A percentile compares a stretch with the other conserved stretches of the same genome.
phyloP scores from a whole-genome alignment of 108 stramenopile genomes.

The Pseudonitzschia multistriata region DNA sequence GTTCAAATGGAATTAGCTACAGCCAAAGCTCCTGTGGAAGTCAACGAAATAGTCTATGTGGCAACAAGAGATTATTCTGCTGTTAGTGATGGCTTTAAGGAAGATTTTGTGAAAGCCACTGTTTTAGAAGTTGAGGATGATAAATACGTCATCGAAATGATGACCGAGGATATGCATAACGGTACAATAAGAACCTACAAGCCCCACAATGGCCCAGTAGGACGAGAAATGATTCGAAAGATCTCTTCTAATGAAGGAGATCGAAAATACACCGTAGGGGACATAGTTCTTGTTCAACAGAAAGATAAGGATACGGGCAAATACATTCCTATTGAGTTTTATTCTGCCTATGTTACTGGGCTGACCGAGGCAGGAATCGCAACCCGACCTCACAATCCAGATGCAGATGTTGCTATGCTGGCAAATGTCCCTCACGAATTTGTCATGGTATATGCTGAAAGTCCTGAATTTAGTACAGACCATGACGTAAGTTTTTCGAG shows the following conservation, averaged over 20 bases:
- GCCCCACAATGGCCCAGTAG: neutral
- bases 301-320: neutral
- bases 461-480: neutral
- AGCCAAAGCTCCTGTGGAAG: neutral
- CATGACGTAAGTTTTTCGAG: neutral
- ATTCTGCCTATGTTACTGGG: neutral
- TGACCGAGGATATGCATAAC: neutral
- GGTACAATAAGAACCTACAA: neutral
- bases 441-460: neutral
- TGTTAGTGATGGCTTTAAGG: neutral
- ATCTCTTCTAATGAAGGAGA: neutral
- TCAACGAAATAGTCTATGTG: neutral
- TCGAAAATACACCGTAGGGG: neutral
- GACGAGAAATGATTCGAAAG: neutral
- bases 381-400: neutral
- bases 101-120: neutral
- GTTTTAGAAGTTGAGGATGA: neutral
- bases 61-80: neutral
- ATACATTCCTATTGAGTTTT: neutral
- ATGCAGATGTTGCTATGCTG: neutral
- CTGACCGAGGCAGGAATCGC: neutral
- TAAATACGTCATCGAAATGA: neutral
- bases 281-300: neutral
- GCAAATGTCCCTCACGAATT: neutral
- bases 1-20: neutral